Evolutionary conservation across 1,139 yeast genomes (phyloP).

Genomic region (Zygoascus sp.): DNA sequence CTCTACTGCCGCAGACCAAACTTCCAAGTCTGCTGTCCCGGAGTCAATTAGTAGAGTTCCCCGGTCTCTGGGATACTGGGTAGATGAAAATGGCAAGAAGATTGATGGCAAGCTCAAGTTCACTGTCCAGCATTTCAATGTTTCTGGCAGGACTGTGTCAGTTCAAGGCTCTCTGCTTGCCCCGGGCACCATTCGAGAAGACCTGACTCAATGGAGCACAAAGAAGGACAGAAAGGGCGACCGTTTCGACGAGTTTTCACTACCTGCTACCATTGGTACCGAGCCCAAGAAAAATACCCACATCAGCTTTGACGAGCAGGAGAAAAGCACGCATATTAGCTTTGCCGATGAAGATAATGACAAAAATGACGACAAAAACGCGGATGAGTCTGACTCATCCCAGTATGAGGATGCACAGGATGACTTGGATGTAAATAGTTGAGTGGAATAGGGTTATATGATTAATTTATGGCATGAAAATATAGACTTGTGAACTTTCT

Average conservation of each 20-base stretch:
- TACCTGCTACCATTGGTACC: conserved; percentile 12
- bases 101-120: conserved; percentile 79
- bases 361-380: not conserved
- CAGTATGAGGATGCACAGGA: conserved; percentile 9
- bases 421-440: conserved; percentile 1
- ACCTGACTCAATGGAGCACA: conserved; percentile 23
- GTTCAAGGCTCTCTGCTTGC: conserved; percentile 76
- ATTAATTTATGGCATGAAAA: conserved; percentile 1
- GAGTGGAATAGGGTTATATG: not conserved
- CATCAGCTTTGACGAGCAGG: conserved; percentile 8
- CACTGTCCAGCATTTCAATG: conserved; percentile 64
- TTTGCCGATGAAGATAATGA: conserved; percentile 5
- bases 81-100: conserved; percentile 63
- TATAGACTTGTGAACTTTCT: too few species aligned
- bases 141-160: conserved; percentile 76
- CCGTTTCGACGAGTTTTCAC: conserved; percentile 12
- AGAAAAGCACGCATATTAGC: conserved; percentile 7
- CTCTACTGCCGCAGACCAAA: conserved; percentile 13
- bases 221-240: conserved; percentile 5
- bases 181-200: conserved; percentile 54
- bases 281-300: conserved; percentile 2
- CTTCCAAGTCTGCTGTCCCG: too few species aligned
- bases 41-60: conserved; percentile 26
- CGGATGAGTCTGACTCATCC: conserved; percentile 5
- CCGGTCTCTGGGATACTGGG: conserved; percentile 80